phyloP scores from a whole-genome alignment of 257 asterid genomes.

The Solanum piurae region DNA sequence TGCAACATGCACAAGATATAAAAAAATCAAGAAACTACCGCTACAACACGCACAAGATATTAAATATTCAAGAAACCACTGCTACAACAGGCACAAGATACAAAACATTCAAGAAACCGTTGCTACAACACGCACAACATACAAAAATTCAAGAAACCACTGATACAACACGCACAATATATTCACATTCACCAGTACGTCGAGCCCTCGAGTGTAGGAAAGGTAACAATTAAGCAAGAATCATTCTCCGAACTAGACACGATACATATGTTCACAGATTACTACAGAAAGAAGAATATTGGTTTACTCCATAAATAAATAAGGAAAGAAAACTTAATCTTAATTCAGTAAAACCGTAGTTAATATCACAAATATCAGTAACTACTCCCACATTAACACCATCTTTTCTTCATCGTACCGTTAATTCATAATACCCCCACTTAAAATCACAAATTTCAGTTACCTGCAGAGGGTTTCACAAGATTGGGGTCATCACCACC shows the following conservation, averaged over 20 bases:
- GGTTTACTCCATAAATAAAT: background rate
- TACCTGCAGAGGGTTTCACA: conserved; percentile 33
- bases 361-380: too few species aligned
- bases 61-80: background rate
- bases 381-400: background rate
- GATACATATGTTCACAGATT: background rate
- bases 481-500: conserved; percentile 43
- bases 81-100: background rate
- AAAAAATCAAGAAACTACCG: background rate
- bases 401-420: background rate
- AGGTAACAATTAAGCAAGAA: background rate
- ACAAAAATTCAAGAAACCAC: background rate
- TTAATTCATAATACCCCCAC: background rate
- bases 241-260: background rate
- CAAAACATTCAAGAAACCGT: background rate
- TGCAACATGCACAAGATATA: background rate
- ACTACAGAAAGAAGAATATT: background rate
- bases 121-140: background rate
- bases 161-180: background rate
- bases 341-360: background rate
- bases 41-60: background rate
- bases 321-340: background rate
- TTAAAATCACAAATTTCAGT: background rate
- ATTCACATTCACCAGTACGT: background rate
- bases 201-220: background rate